These are phyloP conservation scores for Thelonectria blattea DNA, from an alignment of 2,329 filamentous ascomycete species.

Conservation along the genomic window DNA sequence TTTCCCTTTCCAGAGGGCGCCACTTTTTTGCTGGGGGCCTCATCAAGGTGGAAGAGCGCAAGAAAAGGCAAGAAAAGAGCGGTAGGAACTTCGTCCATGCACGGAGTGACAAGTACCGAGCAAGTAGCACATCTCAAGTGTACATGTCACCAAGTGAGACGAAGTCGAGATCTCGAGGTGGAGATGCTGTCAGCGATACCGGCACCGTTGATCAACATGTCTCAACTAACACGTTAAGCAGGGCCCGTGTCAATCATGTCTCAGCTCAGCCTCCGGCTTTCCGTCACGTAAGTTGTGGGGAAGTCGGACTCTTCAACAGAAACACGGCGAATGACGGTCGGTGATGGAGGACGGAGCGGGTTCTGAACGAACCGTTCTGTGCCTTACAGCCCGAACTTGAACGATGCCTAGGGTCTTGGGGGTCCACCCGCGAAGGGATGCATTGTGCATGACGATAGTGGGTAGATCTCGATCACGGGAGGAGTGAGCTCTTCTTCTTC, in stretches of 20 bases:
- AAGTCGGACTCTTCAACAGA: background rate
- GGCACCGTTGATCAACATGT: constrained; percentile 17
- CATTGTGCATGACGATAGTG: constrained; percentile 19
- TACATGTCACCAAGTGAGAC: background rate
- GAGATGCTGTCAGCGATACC: constrained; percentile 14
- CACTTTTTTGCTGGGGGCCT: constrained; percentile 4
- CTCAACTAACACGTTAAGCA: background rate
- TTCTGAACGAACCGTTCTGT: constrained; percentile 14
- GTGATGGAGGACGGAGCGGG: constrained; percentile 9
- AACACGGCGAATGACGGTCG: constrained; percentile 6
- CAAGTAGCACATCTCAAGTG: no score
- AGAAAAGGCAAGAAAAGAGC: background rate
- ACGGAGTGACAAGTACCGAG: no score
- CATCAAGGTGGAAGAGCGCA: background rate
- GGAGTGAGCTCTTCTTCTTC: background rate
- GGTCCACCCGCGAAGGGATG: constrained; percentile 16
- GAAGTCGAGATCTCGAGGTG: constrained; percentile 3
- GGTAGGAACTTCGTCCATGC: background rate
- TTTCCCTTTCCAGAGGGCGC: background rate
- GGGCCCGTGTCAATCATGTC: background rate
- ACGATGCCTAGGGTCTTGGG: constrained; percentile 10
- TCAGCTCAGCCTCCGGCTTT: constrained; percentile 8
- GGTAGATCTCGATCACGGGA: constrained; percentile 14
- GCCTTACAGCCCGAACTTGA: constrained; percentile 5
- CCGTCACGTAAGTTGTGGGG: constrained; percentile 14